Evolutionary conservation across 108 stramenopile species (phyloP).

Genomic region (Skeletonema costatum): DNA sequence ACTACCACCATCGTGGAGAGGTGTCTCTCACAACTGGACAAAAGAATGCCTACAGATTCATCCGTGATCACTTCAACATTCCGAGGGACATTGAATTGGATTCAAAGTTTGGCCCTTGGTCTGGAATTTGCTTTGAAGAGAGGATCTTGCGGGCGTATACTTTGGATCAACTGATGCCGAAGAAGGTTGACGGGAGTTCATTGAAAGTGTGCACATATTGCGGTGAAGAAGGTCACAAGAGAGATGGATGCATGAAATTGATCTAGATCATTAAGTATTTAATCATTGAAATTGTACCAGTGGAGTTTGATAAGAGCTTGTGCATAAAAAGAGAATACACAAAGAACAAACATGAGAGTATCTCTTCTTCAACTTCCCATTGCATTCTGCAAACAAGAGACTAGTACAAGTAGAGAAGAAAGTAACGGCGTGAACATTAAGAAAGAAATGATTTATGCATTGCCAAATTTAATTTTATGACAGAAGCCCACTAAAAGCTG

Average conservation of each 20-base stretch:
- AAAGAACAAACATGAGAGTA: background rate
- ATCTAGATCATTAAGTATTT: conserved; percentile 2
- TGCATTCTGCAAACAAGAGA: too few species aligned
- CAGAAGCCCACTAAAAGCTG: too few species aligned
- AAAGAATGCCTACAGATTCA: conserved; percentile 51
- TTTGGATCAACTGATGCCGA: conserved; percentile 43
- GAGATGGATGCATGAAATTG: conserved; percentile 32
- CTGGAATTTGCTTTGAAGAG: conserved; percentile 77
- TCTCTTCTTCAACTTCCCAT: too few species aligned
- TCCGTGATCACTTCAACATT: conserved; percentile 58
- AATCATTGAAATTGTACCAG: too few species aligned
- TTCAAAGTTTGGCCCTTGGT: conserved; percentile 60
- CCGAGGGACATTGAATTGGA: conserved; percentile 63
- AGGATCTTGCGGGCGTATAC: conserved; percentile 70
- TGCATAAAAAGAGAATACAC: background rate
- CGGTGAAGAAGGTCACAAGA: conserved; percentile 42
- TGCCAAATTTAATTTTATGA: too few species aligned
- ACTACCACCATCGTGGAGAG: conserved; percentile 57
- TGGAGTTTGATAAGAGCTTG: too few species aligned
- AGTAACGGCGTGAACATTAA: too few species aligned
- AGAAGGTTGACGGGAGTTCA: background rate
- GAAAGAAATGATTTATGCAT: too few species aligned
- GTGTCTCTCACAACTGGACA: conserved; percentile 26
- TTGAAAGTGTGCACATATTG: conserved; percentile 49
- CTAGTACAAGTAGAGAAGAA: too few species aligned